Evolutionary conservation across 2,329 filamentous ascomycete species (phyloP).

Genomic region (Botrytis fragariae): DNA sequence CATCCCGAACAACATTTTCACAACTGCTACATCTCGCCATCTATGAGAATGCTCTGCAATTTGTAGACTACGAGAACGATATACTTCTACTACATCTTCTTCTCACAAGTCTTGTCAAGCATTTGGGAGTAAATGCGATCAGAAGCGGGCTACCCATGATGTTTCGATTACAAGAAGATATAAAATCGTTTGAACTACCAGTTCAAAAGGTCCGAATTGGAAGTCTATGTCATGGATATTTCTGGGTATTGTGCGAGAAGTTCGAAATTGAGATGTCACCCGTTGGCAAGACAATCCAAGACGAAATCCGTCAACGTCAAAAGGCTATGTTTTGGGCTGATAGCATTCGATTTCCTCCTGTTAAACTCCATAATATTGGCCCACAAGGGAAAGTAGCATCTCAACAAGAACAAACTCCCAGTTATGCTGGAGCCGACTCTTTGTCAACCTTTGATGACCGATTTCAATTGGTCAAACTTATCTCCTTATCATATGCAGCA

Average conservation of each 20-base stretch:
- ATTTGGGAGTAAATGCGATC: slow-evolving; percentile 78
- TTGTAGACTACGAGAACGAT: slow-evolving; percentile 68
- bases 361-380: slow-evolving; percentile 59
- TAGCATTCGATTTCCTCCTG: slow-evolving; percentile 67
- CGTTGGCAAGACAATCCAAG: slow-evolving; percentile 68
- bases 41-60: slow-evolving; percentile 84
- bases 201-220: slow-evolving; percentile 75
- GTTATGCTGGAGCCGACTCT: slow-evolving; percentile 59
- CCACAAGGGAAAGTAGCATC: slow-evolving; percentile 49
- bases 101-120: slow-evolving; percentile 68
- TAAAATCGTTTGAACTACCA: slow-evolving; percentile 63
- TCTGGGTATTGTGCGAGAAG: slow-evolving; percentile 74
- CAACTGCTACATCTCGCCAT: slow-evolving; percentile 79
- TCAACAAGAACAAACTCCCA: slow-evolving; percentile 45
- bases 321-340: slow-evolving; percentile 77
- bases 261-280: slow-evolving; percentile 72
- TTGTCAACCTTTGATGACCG: slow-evolving; percentile 75
- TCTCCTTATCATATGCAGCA: slow-evolving; percentile 68
- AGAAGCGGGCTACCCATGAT: slow-evolving; percentile 84
- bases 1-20: slow-evolving; percentile 56
- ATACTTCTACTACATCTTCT: slow-evolving; percentile 75
- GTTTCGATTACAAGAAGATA: slow-evolving; percentile 81
- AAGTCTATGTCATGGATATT: slow-evolving; percentile 84
- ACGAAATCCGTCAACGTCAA: slow-evolving; percentile 72
- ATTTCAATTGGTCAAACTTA: slow-evolving; percentile 67